phyloP scores from a whole-genome alignment of 768 basidiomycete genomes.

The Phaeolepiota aurea region DNA sequence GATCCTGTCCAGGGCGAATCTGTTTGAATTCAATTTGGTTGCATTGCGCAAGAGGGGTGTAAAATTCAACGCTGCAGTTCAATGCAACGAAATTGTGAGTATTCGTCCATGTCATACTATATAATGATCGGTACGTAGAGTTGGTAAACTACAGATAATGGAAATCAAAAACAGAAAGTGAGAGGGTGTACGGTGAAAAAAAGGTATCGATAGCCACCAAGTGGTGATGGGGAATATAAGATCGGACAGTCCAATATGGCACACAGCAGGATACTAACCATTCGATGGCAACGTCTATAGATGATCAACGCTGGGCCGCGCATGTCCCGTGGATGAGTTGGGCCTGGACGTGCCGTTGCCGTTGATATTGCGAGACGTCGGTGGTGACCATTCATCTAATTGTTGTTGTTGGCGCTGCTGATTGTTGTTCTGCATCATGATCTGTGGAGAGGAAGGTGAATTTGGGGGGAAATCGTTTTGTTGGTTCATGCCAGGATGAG shows the following conservation, averaged over 20 bases:
- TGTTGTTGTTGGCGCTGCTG: constrained; percentile 13
- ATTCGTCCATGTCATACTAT: constrained; percentile 56
- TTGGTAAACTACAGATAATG: constrained; percentile 60
- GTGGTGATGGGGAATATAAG: constrained; percentile 1
- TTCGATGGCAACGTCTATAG: constrained; percentile 33
- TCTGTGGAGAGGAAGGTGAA: constrained; percentile 40
- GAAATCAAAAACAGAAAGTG: constrained; percentile 29
- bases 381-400: constrained; percentile 35
- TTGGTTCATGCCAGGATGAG: constrained; percentile 33
- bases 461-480: constrained; percentile 27
- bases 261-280: constrained; percentile 41
- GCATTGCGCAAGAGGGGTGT: too few species aligned
- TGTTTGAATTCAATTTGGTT: too few species aligned
- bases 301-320: constrained; percentile 33
- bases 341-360: constrained; percentile 35
- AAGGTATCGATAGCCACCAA: background rate
- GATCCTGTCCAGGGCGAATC: too few species aligned
- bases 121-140: constrained; percentile 26
- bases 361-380: constrained; percentile 29
- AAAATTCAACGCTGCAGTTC: too few species aligned
- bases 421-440: constrained; percentile 33
- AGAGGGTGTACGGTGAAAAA: constrained; percentile 17
- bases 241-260: constrained; percentile 40
- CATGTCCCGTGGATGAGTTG: constrained; percentile 38
- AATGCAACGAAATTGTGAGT: too few species aligned